Base-by-base conservation (phyloP, 2,329 filamentous ascomycete genomes). In the Diaporthe citrichinensis region DNA sequence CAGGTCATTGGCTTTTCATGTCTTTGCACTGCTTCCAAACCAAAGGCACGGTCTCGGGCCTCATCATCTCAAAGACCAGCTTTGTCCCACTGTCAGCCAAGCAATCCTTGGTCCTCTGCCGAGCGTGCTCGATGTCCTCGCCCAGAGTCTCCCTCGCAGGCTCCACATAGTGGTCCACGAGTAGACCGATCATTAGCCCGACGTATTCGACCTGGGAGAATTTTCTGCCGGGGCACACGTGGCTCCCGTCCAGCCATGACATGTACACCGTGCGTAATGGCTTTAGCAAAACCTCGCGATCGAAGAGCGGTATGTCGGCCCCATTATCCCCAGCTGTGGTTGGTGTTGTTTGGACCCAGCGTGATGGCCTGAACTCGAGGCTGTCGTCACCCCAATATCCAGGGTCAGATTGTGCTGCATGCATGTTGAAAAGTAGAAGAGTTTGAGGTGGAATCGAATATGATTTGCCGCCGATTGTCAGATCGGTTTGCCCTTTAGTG, bases 161-260 rank as follows among this genome's bases (percentile, higher is more conserved):
- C 53, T 57, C 53, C 53, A 57, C 53, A 31, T 57, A 31, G 25
- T 57, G 53, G 7, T 7, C 28, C 15, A 25, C 53, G 53, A 57
- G 53, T 31, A 57, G 17, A 14, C 53, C 28, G 25, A 57, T 25
- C 28, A 57, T 57, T 28, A 57, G 53, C 25, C 15, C 53, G 53
- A 57, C 15, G 15, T 57, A 57, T 57, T 57, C 53, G 25, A 57
- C 28, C 51, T 57, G 53, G 28, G 53, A 31, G 53, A 57, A 57
- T 20, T 31, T 57, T 31, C 15, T 31, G 7, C 53, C 53, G 1
- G 53, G 53, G 15, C 53, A 57, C 53, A 57, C 53, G 25, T 57
- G 25, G 15, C 53, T 57, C 15, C n/a, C 53, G 28, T 55, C 51
- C 5, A 55, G 51, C 51, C 51, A 55, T 2, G 51, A 31, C 51